Percentiles rank a stretch among this genome's conserved stretches.
These are phyloP conservation scores for Podila verticillata DNA, from an alignment of 192 early-diverging fungal genomes.

Conservation along the genomic window DNA sequence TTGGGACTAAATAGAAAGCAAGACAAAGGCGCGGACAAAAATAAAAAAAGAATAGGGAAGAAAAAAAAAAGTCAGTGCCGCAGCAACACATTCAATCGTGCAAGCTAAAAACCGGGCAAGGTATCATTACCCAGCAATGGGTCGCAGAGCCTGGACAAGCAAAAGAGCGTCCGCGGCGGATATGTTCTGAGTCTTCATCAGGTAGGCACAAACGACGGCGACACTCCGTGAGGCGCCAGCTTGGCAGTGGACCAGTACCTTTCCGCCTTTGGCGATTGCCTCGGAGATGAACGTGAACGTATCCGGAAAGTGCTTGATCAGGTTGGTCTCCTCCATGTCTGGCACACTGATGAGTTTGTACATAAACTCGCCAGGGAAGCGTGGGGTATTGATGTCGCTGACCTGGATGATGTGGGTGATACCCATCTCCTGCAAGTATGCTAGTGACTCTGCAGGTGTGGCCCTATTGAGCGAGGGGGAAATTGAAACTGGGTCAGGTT, in stretches of 20 bases:
- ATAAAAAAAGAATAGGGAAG: background rate
- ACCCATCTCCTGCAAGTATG: slow-evolving; percentile 17
- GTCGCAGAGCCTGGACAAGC: slow-evolving; percentile 47
- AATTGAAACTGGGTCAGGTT: background rate
- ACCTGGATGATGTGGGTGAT: slow-evolving; percentile 46
- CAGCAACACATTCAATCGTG: background rate
- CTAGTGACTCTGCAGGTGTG: slow-evolving; percentile 15
- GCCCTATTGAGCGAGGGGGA: background rate
- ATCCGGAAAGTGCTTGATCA: slow-evolving; percentile 76
- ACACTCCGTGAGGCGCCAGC: slow-evolving; percentile 76
- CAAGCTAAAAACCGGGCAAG: too few relatives aligned
- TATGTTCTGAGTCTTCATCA: slow-evolving; percentile 68
- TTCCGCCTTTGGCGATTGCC: slow-evolving; percentile 55
- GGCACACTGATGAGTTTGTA: slow-evolving; percentile 66
- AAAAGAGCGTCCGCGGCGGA: slow-evolving; percentile 58
- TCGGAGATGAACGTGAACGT: slow-evolving; percentile 67
- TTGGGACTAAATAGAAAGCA: slow-evolving; percentile 56
- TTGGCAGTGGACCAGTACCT: slow-evolving; percentile 76
- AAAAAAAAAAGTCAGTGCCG: slow-evolving; percentile 2
- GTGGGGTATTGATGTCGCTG: slow-evolving; percentile 17
- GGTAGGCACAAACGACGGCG: slow-evolving; percentile 69
- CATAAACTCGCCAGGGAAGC: slow-evolving; percentile 53
- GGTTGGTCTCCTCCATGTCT: slow-evolving; percentile 70
- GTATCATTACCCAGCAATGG: slow-evolving; percentile 53
- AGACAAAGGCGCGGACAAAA: too few relatives aligned